Evolutionary conservation across 305 asterid species (phyloP), one percentile per base, ranked within the genome.

Genomic region (Rubia occidens): DNA sequence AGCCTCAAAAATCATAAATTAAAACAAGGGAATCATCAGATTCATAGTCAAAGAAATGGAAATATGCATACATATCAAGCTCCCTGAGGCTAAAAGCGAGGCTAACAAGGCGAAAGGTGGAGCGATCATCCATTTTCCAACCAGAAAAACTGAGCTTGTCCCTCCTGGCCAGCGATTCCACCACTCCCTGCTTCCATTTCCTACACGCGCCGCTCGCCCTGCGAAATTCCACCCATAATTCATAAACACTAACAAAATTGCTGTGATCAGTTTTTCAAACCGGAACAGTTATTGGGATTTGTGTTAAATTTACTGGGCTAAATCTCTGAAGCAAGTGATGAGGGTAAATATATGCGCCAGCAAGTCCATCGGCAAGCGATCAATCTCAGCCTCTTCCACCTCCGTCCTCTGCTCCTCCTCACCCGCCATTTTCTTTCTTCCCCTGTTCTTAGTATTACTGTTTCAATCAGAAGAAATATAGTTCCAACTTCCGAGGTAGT

Each of bases 101-200:
- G 32, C 77, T 82, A 77, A 93, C 95, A 15, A 93, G 82, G 56
- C 97, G 91, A 61, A 91, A 75, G 11, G 91, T 85, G 61, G 96
- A 82, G 55, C 89, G 92, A 42, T 90, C 97, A 39, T 87, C 88
- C 85, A 84, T 85, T 79, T 85, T 87, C 97, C 98, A 90, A 3
- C 95, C 95, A 8, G 97, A 88, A 74, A 88, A 90, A 68, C 92
- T 88, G 76, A 88, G 75, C 11, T 51, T 81, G 43, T 89, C 88
- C 73, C 82, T 86, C 79, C 88, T 75, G 9, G 84, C 89, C 81
- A 88, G 68, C 8, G 95, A 88, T 55, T 93, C 92, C 72, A 75
- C 82, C 77, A 86, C 95, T 60, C 92, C 91, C 61, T 88, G 96
- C 78, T 91, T 84, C 97, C 97, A 93, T 85, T 87, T 90, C 78